Percentiles rank a stretch among this genome's conserved stretches.
Evolutionary conservation across 495 filamentous ascomycete species (phyloP).

Genomic region (Aspergillus cristatus): DNA sequence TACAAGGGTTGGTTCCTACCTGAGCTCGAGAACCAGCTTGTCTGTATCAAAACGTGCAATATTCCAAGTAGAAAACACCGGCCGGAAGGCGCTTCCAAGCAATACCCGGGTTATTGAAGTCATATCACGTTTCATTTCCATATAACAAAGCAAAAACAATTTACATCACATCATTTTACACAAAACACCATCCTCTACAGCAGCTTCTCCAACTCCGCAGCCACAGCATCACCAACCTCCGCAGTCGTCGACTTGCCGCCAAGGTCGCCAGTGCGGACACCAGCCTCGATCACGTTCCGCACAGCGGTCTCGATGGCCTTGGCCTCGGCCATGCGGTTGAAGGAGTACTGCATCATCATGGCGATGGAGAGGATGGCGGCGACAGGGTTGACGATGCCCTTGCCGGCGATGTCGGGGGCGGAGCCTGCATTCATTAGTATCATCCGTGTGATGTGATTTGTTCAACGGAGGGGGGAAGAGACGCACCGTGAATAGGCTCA

Average conservation of each 20-base stretch:
- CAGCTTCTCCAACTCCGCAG: constrained; percentile 39
- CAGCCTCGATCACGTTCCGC: constrained; percentile 41
- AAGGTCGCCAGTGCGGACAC: constrained; percentile 45
- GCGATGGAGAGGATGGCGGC: constrained; percentile 46
- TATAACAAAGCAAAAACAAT: no score
- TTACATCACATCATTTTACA: no score
- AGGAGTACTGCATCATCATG: constrained; percentile 50
- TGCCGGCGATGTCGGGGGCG: constrained; percentile 59
- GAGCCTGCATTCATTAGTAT: constrained; percentile 23
- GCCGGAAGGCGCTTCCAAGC: no score
- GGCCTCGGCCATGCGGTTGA: constrained; percentile 39
- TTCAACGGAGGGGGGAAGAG: background rate
- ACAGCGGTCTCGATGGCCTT: constrained; percentile 45
- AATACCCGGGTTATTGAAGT: no score
- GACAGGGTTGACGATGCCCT: constrained; percentile 75
- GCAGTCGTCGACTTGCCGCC: constrained; percentile 43
- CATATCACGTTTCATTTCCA: no score
- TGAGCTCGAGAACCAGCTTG: no score
- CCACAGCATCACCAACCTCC: constrained; percentile 46
- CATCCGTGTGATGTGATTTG: no score
- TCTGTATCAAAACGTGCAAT: no score
- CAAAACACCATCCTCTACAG: no score
- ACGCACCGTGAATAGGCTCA: constrained; percentile 91
- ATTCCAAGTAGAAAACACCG: no score
- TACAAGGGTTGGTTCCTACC: no score